These are phyloP conservation scores for Musa itinerans DNA, from an alignment of 176 grass and related monocot genomes.

Conservation along the genomic window DNA sequence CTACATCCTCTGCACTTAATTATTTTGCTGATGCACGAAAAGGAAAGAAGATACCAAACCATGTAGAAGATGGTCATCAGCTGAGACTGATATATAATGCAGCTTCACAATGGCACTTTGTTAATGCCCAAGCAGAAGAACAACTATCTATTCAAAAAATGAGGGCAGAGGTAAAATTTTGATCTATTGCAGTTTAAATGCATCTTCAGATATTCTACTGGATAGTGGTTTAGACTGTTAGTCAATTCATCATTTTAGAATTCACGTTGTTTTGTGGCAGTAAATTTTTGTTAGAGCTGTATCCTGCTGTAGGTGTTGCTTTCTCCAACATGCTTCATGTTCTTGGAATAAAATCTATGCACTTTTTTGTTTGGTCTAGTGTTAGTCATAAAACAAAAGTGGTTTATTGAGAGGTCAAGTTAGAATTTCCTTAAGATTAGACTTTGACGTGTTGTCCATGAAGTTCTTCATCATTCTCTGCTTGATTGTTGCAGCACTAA, in stretches of 20 bases:
- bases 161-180: conserved; percentile 56
- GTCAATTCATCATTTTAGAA: not conserved
- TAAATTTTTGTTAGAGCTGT: too few relatives aligned
- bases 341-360: not conserved
- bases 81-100: conserved; percentile 68
- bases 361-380: too few relatives aligned
- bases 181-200: not conserved
- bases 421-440: not conserved
- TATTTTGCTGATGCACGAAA: conserved; percentile 56
- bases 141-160: conserved; percentile 68
- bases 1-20: conserved; percentile 46
- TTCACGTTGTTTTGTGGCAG: too few relatives aligned
- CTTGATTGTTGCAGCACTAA: not conserved
- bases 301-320: not conserved
- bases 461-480: not conserved
- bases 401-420: not conserved
- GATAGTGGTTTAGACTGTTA: not conserved
- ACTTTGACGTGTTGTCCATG: not conserved
- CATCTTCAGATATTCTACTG: not conserved
- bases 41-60: conserved; percentile 54
- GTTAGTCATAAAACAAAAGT: not conserved
- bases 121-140: conserved; percentile 73
- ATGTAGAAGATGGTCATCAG: conserved; percentile 79
- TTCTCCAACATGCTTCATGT: not conserved
- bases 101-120: conserved; percentile 80